Percentiles rank a stretch among this genome's conserved stretches.
These are phyloP conservation scores for Pseudocercospora cruenta DNA, from an alignment of 2,329 filamentous ascomycete species.

Conservation along the genomic window DNA sequence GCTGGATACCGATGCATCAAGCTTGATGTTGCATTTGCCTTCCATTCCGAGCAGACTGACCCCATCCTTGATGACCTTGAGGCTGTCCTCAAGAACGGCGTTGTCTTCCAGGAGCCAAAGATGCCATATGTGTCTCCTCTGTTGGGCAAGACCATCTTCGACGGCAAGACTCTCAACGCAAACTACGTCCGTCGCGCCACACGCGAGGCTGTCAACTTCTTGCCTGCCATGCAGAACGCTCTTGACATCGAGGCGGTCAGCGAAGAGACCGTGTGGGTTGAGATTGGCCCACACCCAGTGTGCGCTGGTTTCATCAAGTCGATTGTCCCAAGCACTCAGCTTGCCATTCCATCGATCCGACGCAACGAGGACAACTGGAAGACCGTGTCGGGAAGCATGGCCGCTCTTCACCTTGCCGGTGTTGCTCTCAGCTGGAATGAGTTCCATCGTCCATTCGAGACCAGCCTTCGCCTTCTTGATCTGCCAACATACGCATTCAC, in stretches of 20 bases:
- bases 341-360: conserved; percentile 36
- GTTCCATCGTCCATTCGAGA: conserved; percentile 53
- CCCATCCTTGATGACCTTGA: conserved; percentile 33
- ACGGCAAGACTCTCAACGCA: conserved; percentile 28
- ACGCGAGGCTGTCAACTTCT: conserved; percentile 49
- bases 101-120: conserved; percentile 22
- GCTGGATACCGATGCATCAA: conserved; percentile 14
- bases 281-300: conserved; percentile 55
- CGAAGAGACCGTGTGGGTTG: conserved; percentile 45
- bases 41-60: conserved; percentile 39
- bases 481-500: conserved; percentile 53
- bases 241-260: conserved; percentile 42
- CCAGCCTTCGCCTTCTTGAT: conserved; percentile 48
- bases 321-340: conserved; percentile 12
- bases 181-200: conserved; percentile 30
- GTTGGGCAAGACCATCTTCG: conserved; percentile 31
- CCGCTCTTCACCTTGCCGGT: conserved; percentile 58
- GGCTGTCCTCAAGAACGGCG: conserved; percentile 19
- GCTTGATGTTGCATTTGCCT: conserved; percentile 36
- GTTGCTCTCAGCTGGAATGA: conserved; percentile 64
- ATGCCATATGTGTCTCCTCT: conserved; percentile 40
- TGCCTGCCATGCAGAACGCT: conserved; percentile 27
- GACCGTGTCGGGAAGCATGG: conserved; percentile 54
- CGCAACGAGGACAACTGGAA: conserved; percentile 45
- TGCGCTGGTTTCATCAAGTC: conserved; percentile 21